These are phyloP conservation scores for Amanita polypyramis DNA, from an alignment of 768 basidiomycete species.

Conservation along the genomic window DNA sequence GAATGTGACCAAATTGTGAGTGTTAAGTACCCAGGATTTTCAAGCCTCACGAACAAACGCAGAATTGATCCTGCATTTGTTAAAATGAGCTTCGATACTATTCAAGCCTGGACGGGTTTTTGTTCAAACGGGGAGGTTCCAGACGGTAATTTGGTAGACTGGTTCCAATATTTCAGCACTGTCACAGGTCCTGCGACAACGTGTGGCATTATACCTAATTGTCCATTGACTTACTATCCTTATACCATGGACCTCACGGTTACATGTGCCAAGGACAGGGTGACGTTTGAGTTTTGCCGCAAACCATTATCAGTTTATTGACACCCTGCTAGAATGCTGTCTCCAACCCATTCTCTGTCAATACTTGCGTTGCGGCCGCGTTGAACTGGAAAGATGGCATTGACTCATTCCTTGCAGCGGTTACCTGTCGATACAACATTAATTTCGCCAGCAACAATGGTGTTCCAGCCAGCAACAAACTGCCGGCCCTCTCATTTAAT, in stretches of 20 bases:
- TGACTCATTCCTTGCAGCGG: slow-evolving; percentile 9
- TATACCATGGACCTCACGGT: slow-evolving; percentile 8
- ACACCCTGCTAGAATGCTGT: slow-evolving; percentile 4
- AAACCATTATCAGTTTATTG: background rate
- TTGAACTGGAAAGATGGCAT: slow-evolving; percentile 9
- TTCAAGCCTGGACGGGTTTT: slow-evolving; percentile 10
- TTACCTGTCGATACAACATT: slow-evolving; percentile 10
- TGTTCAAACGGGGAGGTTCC: slow-evolving; percentile 8
- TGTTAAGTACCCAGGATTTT: background rate
- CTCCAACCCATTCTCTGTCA: slow-evolving; percentile 9
- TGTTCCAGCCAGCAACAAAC: slow-evolving; percentile 4
- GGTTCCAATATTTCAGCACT: slow-evolving; percentile 11
- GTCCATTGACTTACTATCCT: slow-evolving; percentile 7
- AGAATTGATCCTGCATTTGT: slow-evolving; percentile 10
- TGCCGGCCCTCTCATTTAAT: slow-evolving; percentile 7
- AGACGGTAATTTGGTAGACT: slow-evolving; percentile 8
- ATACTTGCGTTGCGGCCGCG: slow-evolving; percentile 8
- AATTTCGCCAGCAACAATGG: background rate
- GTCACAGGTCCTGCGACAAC: slow-evolving; percentile 8
- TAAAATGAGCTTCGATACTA: slow-evolving; percentile 10
- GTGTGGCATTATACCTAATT: slow-evolving; percentile 1
- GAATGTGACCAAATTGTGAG: slow-evolving; percentile 4
- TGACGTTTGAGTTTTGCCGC: background rate
- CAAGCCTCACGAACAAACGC: background rate
- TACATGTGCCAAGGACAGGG: slow-evolving; percentile 8